Conservation (phyloP, 805 yeast species). For the Pichia exigua region DNA sequence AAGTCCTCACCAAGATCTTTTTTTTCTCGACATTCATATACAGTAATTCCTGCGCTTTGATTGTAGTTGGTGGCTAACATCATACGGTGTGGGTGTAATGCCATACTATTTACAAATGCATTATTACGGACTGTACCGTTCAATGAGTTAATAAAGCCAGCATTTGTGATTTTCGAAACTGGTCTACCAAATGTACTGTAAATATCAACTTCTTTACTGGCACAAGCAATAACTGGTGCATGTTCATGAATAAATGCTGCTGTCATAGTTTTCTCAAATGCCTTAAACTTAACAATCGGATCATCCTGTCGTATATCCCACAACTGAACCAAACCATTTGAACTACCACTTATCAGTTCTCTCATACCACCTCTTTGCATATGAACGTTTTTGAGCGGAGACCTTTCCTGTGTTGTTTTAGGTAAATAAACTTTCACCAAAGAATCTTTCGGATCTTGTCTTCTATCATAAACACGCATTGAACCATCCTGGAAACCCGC, state of each 20-base stretch:
- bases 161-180: slow-evolving; percentile 44
- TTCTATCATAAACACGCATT: slow-evolving; percentile 81
- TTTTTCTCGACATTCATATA: slow-evolving; percentile 45
- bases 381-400: slow-evolving; percentile 60
- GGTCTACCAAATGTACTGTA: slow-evolving; percentile 83
- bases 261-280: slow-evolving; percentile 45
- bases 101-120: slow-evolving; percentile 53
- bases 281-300: slow-evolving; percentile 61
- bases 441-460: slow-evolving; percentile 76
- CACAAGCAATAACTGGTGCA: slow-evolving; percentile 90
- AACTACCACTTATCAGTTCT: slow-evolving; percentile 76
- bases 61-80: slow-evolving; percentile 78
- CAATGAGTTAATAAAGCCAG: slow-evolving; percentile 33
- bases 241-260: slow-evolving; percentile 87
- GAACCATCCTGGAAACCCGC: slow-evolving; percentile 93
- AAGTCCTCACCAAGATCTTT: slow-evolving; percentile 15
- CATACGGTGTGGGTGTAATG: slow-evolving; percentile 93
- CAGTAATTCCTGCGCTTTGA: slow-evolving; percentile 64
- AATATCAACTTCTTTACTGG: slow-evolving; percentile 67
- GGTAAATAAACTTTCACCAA: slow-evolving; percentile 78
- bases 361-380: slow-evolving; percentile 97
- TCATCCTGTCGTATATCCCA: slow-evolving; percentile 83
- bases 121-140: slow-evolving; percentile 39
- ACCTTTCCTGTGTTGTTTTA: slow-evolving; percentile 17
- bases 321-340: slow-evolving; percentile 73